Evolutionary conservation across 805 yeast species (phyloP), one percentile per base, ranked within the genome.

Genomic region (Hanseniaspora meyeri): DNA sequence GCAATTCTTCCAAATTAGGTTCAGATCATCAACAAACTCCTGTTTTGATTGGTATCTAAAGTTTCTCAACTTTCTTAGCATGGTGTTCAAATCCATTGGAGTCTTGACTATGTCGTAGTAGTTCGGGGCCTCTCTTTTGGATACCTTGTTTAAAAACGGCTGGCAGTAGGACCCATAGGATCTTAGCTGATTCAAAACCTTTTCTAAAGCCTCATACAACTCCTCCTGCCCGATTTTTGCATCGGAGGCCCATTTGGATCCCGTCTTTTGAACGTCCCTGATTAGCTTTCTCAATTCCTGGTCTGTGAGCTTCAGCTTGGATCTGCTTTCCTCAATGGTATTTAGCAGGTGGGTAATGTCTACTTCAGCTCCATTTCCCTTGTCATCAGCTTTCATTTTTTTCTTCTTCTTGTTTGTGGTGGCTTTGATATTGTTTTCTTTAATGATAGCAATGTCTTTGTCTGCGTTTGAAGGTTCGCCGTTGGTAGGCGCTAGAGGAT

Each of bases 171-270:
- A 97, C 0, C 98, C 91, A 62, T 85, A 87, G 7, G 91, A 87
- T 65, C 98, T 77, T 36, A 93, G 72, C 63, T 93, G 97, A 60
- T 83, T 72, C 0, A 91, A 90, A 1, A 93, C 98, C 65, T 89
- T 90, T 63, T 93, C 99, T 64, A 97, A 91, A 0, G 97, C 96
- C 63, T 95, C 98, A 65, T 93, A 93, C 24, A 93, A 76, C 67
- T 95, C 99, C 66, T 93, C 99, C 70, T 93, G 99, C 7, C 99
- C 99, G 46, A 93, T 82, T 59, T 86, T 77, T 58, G 90, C 95
- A 65, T 93, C 97, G 58, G 87, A 87, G 9, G 97, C 95, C 99
- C 98, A 93, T 70, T 93, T 93, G 0, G 97, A 95, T 58, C 97
- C 74, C 65, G 90, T 91, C 63, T 90, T 93, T 51, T 97, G 77